A percentile compares a stretch with the other conserved stretches of the same genome.
Conservation (phyloP, 176 grass and related monocot genomes). For the Secale cereale region DNA sequence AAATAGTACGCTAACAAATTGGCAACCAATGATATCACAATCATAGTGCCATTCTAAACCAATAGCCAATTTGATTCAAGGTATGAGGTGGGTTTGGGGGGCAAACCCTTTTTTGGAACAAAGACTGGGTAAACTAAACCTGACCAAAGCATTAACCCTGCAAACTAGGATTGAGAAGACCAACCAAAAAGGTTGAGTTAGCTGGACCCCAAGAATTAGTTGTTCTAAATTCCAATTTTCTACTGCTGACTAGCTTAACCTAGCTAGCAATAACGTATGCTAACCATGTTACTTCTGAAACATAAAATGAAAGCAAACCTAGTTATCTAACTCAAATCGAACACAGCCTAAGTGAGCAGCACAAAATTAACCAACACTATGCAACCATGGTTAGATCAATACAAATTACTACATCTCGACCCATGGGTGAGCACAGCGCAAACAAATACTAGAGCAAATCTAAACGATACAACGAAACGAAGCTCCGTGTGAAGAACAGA, state of each 20-base stretch:
- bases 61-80: not conserved
- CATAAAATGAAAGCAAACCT: not conserved
- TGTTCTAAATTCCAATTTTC: not conserved
- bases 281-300: not conserved
- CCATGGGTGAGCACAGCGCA: not conserved
- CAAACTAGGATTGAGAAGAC: not conserved
- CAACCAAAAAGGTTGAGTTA: not conserved
- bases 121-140: not conserved
- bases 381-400: not conserved
- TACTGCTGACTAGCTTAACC: not conserved
- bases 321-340: not conserved
- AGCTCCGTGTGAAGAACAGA: not conserved
- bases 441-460: not conserved
- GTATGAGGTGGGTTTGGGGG: not conserved
- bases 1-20: too few species aligned
- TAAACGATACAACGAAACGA: not conserved
- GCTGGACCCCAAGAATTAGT: not conserved
- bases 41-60: not conserved
- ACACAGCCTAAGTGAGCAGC: not conserved
- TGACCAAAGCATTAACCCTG: not conserved
- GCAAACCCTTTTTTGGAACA: too few species aligned
- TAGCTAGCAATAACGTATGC: not conserved
- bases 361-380: not conserved
- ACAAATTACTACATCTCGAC: not conserved
- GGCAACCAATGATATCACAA: not conserved